Base-by-base conservation (phyloP, 352 stramenopile genomes). In the Globisporangium radiosum region DNA sequence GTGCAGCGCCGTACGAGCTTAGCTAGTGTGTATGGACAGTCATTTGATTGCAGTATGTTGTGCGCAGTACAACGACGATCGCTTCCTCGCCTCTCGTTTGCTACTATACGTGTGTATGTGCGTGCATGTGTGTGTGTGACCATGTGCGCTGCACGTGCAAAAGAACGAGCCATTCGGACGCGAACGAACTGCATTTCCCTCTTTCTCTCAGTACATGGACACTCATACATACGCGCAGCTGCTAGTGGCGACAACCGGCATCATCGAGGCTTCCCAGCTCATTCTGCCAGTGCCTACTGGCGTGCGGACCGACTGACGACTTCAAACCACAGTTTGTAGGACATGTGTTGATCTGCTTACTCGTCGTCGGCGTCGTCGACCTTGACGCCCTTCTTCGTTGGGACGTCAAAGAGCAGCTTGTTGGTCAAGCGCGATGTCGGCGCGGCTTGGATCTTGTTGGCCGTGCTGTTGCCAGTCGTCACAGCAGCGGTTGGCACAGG, bases 371-470 rank as follows among this genome's bases (percentile, higher is more conserved):
- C 59, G 53, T 59, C 33, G 17, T 45, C 43, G 11, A 47, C 55
- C 37, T 58, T 39, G 14, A 38, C 19, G 13, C 59, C 48, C 44
- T 53, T 61, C 44, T 64, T 63, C 33, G 58, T 4, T 9, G 58
- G 44, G 48, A 72, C 65, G 57, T 72, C 65, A 55, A 72, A 72
- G 14, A 59, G 52, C 38, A 72, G 63, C 51, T 72, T 72, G 69
- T 76, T 72, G 51, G 39, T 72, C 45, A 69, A 13, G 48, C 69
- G 69, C 52, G 71, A 69, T 47, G 11, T 53, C 4, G 65, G 63
- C 40, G 66, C 59, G 36, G 56, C 60, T 44, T 71, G 62, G 59
- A 75, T 72, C 54, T 75, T 72, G 65, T 75, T 75, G 57, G 39
- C 19, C 6, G 51, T 62, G 52, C 10, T 42, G 4, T 44, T 65